Evolutionary conservation across 2,329 filamentous ascomycete species (phyloP).

Genomic region (Trichoderma pleuroti): DNA sequence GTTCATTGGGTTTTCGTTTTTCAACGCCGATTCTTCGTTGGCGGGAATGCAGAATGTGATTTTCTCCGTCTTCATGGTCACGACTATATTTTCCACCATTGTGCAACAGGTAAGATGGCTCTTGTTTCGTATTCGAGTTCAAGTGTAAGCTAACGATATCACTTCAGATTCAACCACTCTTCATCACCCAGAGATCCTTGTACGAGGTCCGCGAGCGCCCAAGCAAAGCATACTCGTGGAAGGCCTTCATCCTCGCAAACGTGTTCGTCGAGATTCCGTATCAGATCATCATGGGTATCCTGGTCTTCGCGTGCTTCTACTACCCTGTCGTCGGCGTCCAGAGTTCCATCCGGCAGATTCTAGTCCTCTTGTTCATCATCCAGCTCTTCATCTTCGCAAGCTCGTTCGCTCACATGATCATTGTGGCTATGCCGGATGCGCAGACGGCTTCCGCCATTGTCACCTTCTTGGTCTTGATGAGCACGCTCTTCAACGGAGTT

Average conservation of each 20-base stretch:
- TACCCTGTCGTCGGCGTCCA: slow-evolving; percentile 56
- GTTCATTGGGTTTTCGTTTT: slow-evolving; percentile 76
- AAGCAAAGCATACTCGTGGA: slow-evolving; percentile 72
- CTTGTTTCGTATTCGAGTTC: slow-evolving; percentile 33
- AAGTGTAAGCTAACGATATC: slow-evolving; percentile 15
- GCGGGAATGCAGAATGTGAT: slow-evolving; percentile 73
- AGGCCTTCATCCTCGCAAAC: slow-evolving; percentile 68
- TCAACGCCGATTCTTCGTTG: slow-evolving; percentile 47
- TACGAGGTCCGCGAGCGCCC: slow-evolving; percentile 77
- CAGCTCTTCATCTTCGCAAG: slow-evolving; percentile 68
- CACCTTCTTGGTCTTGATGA: slow-evolving; percentile 57
- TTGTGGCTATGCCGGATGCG: slow-evolving; percentile 65
- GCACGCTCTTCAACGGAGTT: slow-evolving; percentile 61
- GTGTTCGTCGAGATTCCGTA: slow-evolving; percentile 70
- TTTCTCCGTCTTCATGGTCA: slow-evolving; percentile 72
- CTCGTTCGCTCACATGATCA: slow-evolving; percentile 70
- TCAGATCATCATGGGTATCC: slow-evolving; percentile 60
- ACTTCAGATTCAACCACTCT: slow-evolving; percentile 65
- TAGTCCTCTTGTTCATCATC: slow-evolving; percentile 63
- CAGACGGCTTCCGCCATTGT: slow-evolving; percentile 64
- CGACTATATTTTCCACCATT: slow-evolving; percentile 68
- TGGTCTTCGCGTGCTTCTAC: slow-evolving; percentile 66
- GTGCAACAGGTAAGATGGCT: slow-evolving; percentile 51
- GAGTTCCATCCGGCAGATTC: slow-evolving; percentile 53
- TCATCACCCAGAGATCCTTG: slow-evolving; percentile 67